A percentile compares a stretch with the other conserved stretches of the same genome.
Evolutionary conservation across 352 stramenopile species (phyloP).

Genomic region (Hyaloperonospora arabidopsidis): DNA sequence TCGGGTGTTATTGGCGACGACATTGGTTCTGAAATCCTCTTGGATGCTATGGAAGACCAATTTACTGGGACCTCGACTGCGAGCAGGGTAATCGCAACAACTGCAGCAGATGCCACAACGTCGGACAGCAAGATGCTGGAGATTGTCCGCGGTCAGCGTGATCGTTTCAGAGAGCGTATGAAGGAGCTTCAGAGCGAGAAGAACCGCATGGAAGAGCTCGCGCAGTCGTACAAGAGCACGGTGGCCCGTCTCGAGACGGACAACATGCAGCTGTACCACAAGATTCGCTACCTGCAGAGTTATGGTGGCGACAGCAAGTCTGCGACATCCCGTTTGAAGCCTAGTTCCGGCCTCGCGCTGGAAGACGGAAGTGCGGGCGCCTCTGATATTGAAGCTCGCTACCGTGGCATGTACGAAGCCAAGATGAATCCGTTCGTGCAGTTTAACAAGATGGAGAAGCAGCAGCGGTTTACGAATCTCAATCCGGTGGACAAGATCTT

Average conservation of each 20-base stretch:
- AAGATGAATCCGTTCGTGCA: conserved; percentile 89
- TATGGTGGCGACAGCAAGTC: conserved; percentile 36
- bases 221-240: conserved; percentile 49
- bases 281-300: conserved; percentile 83
- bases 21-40: conserved; percentile 54
- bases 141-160: conserved; percentile 73
- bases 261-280: conserved; percentile 89
- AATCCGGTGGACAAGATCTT: conserved; percentile 88
- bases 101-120: conserved; percentile 9
- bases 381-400: conserved; percentile 65
- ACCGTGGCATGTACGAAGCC: conserved; percentile 85
- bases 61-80: conserved; percentile 24
- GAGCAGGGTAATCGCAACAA: conserved; percentile 8
- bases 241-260: conserved; percentile 74
- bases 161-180: conserved; percentile 76
- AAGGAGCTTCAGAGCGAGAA: conserved; percentile 74
- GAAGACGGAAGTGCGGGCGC: conserved; percentile 31
- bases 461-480: conserved; percentile 86
- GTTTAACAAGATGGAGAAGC: conserved; percentile 86
- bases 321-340: conserved; percentile 15
- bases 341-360: conserved; percentile 17
- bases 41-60: conserved; percentile 67
- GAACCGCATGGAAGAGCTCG: conserved; percentile 62
- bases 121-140: conserved; percentile 78
- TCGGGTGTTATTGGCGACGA: conserved; percentile 27